phyloP scores from a whole-genome alignment of 805 yeast species.

The Tetrapisispora pingtungensis region DNA sequence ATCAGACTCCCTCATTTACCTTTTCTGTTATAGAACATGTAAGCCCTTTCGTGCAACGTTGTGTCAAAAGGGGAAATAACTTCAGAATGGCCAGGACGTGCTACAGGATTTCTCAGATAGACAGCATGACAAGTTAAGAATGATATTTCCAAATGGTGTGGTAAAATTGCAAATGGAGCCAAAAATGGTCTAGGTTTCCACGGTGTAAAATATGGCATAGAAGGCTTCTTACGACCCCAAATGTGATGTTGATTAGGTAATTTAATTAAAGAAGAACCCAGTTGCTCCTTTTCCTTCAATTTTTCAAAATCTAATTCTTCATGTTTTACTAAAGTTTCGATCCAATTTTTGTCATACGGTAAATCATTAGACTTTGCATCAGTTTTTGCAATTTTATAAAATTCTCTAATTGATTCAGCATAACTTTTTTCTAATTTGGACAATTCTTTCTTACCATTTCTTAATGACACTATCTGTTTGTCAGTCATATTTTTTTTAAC shows the following conservation, averaged over 20 bases:
- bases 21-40: constrained; percentile 81
- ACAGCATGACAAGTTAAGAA: constrained; percentile 91
- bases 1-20: constrained; percentile 28
- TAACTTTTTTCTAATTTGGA: constrained; percentile 20
- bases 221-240: constrained; percentile 70
- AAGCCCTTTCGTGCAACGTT: constrained; percentile 83
- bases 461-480: constrained; percentile 15
- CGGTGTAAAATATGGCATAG: constrained; percentile 85
- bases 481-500: constrained; percentile 18
- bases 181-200: constrained; percentile 93
- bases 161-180: constrained; percentile 85
- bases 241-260: constrained; percentile 77
- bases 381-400: constrained; percentile 22
- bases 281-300: constrained; percentile 40
- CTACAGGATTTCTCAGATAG: constrained; percentile 93
- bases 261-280: constrained; percentile 36
- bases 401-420: constrained; percentile 20
- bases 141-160: constrained; percentile 84
- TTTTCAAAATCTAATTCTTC: constrained; percentile 35
- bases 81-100: constrained; percentile 94
- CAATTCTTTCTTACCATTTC: constrained; percentile 20
- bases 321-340: constrained; percentile 35
- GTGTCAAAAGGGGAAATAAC: constrained; percentile 82
- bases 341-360: constrained; percentile 44
- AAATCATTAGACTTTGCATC: constrained; percentile 20